Conservation (phyloP, 805 yeast species). For the Lipomyces anomalus region DNA sequence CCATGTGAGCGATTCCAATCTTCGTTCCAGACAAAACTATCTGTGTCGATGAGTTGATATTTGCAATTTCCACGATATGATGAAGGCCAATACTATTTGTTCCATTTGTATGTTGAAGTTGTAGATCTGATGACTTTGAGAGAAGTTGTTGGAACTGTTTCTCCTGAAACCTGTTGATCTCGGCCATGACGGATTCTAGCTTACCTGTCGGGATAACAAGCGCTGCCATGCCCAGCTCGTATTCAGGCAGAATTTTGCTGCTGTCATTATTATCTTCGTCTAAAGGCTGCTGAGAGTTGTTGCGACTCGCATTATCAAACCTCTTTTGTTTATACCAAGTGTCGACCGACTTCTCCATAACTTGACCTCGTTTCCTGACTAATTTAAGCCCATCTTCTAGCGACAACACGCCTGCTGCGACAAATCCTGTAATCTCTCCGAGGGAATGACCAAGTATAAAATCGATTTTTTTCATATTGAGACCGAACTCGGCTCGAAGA, state of each 20-base stretch:
- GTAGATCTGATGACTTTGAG: too few relatives aligned
- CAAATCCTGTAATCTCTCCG: conserved; percentile 20
- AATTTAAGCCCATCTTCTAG: conserved; percentile 12
- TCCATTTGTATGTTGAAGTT: too few relatives aligned
- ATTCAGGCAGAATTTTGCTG: too few relatives aligned
- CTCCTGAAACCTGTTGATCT: too few relatives aligned
- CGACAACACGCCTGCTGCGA: conserved; percentile 15
- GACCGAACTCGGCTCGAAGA: not conserved
- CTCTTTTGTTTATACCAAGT: too few relatives aligned
- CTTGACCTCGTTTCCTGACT: conserved; percentile 13
- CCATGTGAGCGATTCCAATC: conserved; percentile 7
- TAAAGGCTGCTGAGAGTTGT: too few relatives aligned
- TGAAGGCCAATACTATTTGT: not conserved
- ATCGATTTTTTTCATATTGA: not conserved
- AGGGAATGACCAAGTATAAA: conserved; percentile 18
- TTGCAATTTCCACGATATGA: conserved; percentile 14
- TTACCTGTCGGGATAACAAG: too few relatives aligned
- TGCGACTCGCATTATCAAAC: too few relatives aligned
- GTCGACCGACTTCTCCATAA: conserved; percentile 13
- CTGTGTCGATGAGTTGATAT: conserved; percentile 17
- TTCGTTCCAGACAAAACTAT: conserved; percentile 16
- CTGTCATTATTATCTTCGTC: too few relatives aligned
- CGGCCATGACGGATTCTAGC: too few relatives aligned
- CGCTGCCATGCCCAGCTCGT: too few relatives aligned
- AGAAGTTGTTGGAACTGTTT: too few relatives aligned